Base-by-base conservation (phyloP, 2,329 filamentous ascomycete genomes). In the Aotearoamyces nothofagi region DNA sequence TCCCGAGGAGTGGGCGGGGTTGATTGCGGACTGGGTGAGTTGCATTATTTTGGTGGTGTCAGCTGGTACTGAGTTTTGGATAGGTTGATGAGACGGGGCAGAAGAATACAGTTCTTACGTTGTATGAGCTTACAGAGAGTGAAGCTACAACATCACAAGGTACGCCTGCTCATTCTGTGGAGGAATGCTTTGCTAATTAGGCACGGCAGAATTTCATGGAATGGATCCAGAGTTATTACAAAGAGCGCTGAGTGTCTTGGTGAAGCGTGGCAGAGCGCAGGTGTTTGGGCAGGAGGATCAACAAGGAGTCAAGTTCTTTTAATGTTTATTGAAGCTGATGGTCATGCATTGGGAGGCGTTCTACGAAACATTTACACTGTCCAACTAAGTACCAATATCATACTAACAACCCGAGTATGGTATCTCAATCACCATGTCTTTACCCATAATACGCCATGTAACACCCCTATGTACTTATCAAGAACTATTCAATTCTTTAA, bases 291-390 rank as follows among this genome's bases (percentile, higher is more conserved):
- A 72, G 30, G 84, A 87, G 45, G 83, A 87, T 49, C 79, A 81
- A 35, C 72, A 80, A 46, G 90, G 90, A 45, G 83, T 96, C 39
- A 98, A 98, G 59, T 96, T 98, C 59, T 96, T 96, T 51, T 94
- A 59, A 75, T 14, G 15, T 17, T 27, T n/a, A 27, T 14, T 17
- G 5, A 27, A 15, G 11, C 26, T 15, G n/a, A n/a, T n/a, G n/a
- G n/a, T n/a, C n/a, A n/a, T n/a, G n/a, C n/a, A n/a, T n/a, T n/a
- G n/a, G n/a, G 23, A 22, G 26, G 27, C 33, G 24, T 34, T 26
- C n/a, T n/a, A n/a, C n/a, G n/a, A n/a, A n/a, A n/a, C n/a, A n/a
- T n/a, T n/a, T n/a, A n/a, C n/a, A n/a, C n/a, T n/a, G n/a, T n/a
- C n/a, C n/a, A n/a, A n/a, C n/a, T n/a, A n/a, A n/a, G n/a, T n/a